Conservation (phyloP, 1,139 yeast genomes). For the Barnettozyma hawaiiensis region DNA sequence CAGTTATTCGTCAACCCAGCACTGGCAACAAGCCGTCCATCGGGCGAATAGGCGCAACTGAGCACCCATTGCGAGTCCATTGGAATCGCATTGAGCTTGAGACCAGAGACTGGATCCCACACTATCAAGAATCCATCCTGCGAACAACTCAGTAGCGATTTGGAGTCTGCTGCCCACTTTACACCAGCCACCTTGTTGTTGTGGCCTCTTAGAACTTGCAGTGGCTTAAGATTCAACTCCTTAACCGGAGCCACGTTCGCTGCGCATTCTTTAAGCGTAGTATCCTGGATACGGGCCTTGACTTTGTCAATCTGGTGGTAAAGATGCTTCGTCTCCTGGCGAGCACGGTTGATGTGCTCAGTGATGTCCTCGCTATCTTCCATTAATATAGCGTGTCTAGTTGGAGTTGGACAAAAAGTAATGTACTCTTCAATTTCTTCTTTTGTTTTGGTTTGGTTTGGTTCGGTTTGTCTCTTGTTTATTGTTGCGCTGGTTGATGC, state of each 20-base stretch:
- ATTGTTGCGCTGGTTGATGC: background rate
- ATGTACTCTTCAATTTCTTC: too few species aligned
- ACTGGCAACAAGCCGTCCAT: slow-evolving; percentile 60
- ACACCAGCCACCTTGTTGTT: slow-evolving; percentile 65
- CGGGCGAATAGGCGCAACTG: slow-evolving; percentile 67
- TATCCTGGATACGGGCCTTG: slow-evolving; percentile 40
- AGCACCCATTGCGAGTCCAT: slow-evolving; percentile 76
- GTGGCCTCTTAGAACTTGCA: slow-evolving; percentile 59
- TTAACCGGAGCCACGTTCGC: slow-evolving; percentile 25
- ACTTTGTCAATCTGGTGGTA: slow-evolving; percentile 45
- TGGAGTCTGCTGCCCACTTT: slow-evolving; percentile 62
- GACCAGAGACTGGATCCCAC: slow-evolving; percentile 78
- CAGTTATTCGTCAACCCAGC: slow-evolving; percentile 83
- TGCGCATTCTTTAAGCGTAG: slow-evolving; percentile 40
- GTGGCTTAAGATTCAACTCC: slow-evolving; percentile 30
- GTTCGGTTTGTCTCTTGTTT: background rate
- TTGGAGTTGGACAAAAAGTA: too few species aligned
- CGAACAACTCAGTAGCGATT: slow-evolving; percentile 61
- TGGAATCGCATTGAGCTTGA: slow-evolving; percentile 64
- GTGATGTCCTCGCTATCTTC: slow-evolving; percentile 13
- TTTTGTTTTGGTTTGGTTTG: background rate
- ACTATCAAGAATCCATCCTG: slow-evolving; percentile 83
- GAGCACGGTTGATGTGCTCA: slow-evolving; percentile 29
- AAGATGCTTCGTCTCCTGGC: slow-evolving; percentile 42
- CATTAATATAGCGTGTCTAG: slow-evolving; percentile 2